Evolutionary conservation across 2,329 filamentous ascomycete species (phyloP).

Genomic region (Immersiporthe knoxdaviesiana): DNA sequence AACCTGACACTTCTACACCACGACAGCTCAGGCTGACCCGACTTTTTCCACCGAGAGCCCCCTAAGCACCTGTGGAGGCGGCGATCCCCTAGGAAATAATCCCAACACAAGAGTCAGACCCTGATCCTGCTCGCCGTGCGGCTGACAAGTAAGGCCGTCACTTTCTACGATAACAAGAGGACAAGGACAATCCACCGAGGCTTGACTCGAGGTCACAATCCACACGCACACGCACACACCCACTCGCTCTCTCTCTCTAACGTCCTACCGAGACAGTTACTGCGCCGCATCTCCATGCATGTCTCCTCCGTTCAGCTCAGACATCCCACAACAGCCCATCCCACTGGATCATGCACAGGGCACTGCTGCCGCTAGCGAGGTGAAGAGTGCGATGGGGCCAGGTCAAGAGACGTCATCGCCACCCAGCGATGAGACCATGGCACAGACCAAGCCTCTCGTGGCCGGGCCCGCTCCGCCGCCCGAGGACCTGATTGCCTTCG

Average conservation of each 20-base stretch:
- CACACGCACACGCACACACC: background rate
- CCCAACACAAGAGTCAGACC: background rate
- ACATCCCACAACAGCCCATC: conserved; percentile 18
- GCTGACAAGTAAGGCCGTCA: background rate
- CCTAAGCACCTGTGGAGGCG: background rate
- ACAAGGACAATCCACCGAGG: background rate
- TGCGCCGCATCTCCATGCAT: conserved; percentile 19
- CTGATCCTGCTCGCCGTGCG: background rate
- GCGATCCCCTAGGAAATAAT: background rate
- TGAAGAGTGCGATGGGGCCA: conserved; percentile 30
- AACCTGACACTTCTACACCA: conserved; percentile 2
- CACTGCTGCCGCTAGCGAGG: conserved; percentile 18
- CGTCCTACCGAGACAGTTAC: background rate
- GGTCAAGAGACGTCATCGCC: conserved; percentile 20
- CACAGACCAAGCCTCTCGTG: conserved; percentile 13
- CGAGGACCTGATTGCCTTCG: conserved; percentile 25
- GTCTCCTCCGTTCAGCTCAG: conserved; percentile 27
- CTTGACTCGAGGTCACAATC: background rate
- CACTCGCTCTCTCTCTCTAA: background rate
- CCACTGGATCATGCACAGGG: conserved; percentile 25
- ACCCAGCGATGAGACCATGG: conserved; percentile 18
- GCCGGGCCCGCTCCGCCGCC: conserved; percentile 12
- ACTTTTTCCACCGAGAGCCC: background rate
- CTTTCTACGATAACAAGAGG: background rate
- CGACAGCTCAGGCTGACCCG: background rate